A percentile compares a stretch with the other conserved stretches of the same genome.
phyloP scores from a whole-genome alignment of 2,329 filamentous ascomycete genomes.

The Sporothrix dimorphospora region DNA sequence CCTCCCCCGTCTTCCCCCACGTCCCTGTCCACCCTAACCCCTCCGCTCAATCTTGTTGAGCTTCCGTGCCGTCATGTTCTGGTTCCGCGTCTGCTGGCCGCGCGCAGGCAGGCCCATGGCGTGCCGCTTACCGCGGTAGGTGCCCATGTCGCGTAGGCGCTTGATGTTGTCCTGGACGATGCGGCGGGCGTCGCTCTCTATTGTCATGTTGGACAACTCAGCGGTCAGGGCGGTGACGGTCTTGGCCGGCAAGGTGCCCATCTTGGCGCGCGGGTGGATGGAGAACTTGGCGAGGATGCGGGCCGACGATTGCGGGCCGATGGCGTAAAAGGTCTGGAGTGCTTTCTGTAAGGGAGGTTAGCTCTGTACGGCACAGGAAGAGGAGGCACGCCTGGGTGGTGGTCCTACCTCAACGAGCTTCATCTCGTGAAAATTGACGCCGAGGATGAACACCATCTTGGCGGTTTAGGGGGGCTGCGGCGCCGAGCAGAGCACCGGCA shows the following conservation, averaged over 20 bases:
- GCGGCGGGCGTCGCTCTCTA: slow-evolving; percentile 84
- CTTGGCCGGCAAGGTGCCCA: slow-evolving; percentile 73
- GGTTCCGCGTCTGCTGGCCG: slow-evolving; percentile 84
- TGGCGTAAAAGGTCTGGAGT: slow-evolving; percentile 83
- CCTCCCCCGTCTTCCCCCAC: neutral
- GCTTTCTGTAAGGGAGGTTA: slow-evolving; percentile 58
- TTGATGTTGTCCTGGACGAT: slow-evolving; percentile 82
- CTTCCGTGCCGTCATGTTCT: slow-evolving; percentile 63
- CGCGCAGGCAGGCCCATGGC: slow-evolving; percentile 90
- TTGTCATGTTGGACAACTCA: slow-evolving; percentile 87
- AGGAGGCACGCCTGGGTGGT: slow-evolving; percentile 17
- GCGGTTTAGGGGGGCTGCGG: slow-evolving; percentile 40
- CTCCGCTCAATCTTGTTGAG: slow-evolving; percentile 61
- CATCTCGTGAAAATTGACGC: slow-evolving; percentile 81
- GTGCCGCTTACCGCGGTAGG: slow-evolving; percentile 85
- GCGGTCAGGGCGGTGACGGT: slow-evolving; percentile 81
- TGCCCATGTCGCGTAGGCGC: slow-evolving; percentile 85
- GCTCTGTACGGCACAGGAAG: slow-evolving; percentile 18
- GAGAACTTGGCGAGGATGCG: slow-evolving; percentile 85
- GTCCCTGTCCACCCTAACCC: slow-evolving; percentile 37
- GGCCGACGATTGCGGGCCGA: slow-evolving; percentile 70
- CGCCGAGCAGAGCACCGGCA: neutral
- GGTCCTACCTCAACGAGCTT: slow-evolving; percentile 78
- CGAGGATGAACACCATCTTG: slow-evolving; percentile 74
- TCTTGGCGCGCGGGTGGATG: slow-evolving; percentile 80